Conservation (phyloP, 192 early-diverging fungal species). For the Glomus cerebriforme region DNA sequence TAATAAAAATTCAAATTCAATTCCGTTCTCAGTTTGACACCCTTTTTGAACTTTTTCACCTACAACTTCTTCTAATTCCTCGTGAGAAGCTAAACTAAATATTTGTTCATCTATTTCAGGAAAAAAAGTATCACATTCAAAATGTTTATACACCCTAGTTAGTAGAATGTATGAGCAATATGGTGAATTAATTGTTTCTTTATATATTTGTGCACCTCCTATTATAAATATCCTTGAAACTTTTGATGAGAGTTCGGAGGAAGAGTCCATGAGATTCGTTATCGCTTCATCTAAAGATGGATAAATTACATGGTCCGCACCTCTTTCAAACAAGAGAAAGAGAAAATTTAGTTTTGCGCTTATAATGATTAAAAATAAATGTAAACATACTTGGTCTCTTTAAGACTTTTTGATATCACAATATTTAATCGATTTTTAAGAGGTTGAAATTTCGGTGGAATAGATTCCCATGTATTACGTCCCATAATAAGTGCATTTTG, state of each 20-base stretch:
- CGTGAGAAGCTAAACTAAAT: slow-evolving; percentile 36
- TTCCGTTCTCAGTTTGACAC: slow-evolving; percentile 14
- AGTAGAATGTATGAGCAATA: slow-evolving; percentile 64
- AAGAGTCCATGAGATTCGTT: not conserved
- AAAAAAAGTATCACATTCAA: slow-evolving; percentile 82
- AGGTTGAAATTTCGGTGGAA: slow-evolving; percentile 81
- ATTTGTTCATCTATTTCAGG: slow-evolving; percentile 61
- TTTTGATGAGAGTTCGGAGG: not conserved
- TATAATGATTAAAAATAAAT: not conserved
- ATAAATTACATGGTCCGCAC: slow-evolving; percentile 20
- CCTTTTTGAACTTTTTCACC: slow-evolving; percentile 29
- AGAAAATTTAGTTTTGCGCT: not conserved
- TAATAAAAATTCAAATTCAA: slow-evolving; percentile 36
- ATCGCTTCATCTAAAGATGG: slow-evolving; percentile 29
- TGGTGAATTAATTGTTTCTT: slow-evolving; percentile 61
- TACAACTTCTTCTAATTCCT: slow-evolving; percentile 31
- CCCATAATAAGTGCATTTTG: slow-evolving; percentile 93
- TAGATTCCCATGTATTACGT: slow-evolving; percentile 89
- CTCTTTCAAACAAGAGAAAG: not conserved
- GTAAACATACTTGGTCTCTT: slow-evolving; percentile 34
- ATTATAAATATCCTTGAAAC: slow-evolving; percentile 71
- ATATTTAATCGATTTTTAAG: slow-evolving; percentile 81
- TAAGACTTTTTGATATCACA: slow-evolving; percentile 69
- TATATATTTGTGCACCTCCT: slow-evolving; percentile 80
- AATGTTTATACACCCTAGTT: slow-evolving; percentile 63